Evolutionary conservation across 2,329 filamentous ascomycete species (phyloP), one percentile per base, ranked within the genome.

Genomic region (Aspergillus sp.): DNA sequence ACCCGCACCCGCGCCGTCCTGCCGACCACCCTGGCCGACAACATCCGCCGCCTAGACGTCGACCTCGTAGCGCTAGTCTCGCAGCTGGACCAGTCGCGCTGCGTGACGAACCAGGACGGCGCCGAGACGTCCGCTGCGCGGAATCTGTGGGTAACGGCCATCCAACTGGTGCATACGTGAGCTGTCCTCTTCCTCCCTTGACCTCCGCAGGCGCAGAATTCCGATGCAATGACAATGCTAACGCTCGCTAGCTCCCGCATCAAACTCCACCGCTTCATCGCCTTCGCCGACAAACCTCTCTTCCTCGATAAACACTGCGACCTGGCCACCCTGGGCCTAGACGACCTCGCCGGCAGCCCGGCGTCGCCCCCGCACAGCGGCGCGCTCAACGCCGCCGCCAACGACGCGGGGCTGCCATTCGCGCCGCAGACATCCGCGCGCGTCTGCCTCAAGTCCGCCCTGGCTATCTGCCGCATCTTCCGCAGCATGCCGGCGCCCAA

Each of bases 221-320:
- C 6, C 4, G 6, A 23, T 23, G 23, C 23, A 25, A 25, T 25
- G 23, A 6, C 1, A 25, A 25, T 5, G 23, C 23, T 25, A 25
- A 25, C 23, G 3, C 23, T 25, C 2, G 5, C 3, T 5, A 66
- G 63, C 13, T 55, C 62, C 29, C 57, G 62, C 20, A 52, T 57
- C 14, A 59, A 57, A 21, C 48, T 63, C 0, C 63, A 65, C 25
- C 60, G 63, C 0, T 64, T 62, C 53, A 52, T 57, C 10, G 63
- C 64, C 16, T 66, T 66, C 11, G 47, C 58, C 42, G 63, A 64
- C 21, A 49, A 61, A 4, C 64, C 64, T 0, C 23, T 66, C 3
- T 64, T 65, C n/a, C 36, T 64, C 0, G 56, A 63, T 5, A 58
- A 59, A 43, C 57, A 59, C 36, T 64, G 63, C 21, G 61, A 65